Evolutionary conservation across 2,329 filamentous ascomycete genomes (phyloP), one percentile per base, ranked within the genome.

Genomic region (Periconia macrospinosa): DNA sequence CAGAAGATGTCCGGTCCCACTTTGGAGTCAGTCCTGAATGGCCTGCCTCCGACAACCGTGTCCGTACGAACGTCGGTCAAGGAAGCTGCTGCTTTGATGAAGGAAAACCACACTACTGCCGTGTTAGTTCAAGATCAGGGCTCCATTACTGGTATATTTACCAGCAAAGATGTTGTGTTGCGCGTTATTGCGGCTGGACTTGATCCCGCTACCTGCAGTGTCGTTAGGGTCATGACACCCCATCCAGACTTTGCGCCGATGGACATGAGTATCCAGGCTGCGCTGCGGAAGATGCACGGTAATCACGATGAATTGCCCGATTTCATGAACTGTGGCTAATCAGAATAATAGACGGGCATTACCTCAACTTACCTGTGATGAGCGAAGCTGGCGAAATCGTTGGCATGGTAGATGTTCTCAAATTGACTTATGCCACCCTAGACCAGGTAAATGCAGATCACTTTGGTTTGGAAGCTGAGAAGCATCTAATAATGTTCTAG

Each of bases 211-310:
- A 97, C 89, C 69, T 99, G 94, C 83, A 97, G 93, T 73, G 94
- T 99, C 57, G 93, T 99, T 61, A 88, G 94, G 66, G 94, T 99
- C 62, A 99, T 99, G 94, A 99, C 94, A 33, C 94, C 94, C 60
- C 94, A 99, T 73, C 94, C 94, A 7, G 94, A 99, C 75, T 99
- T 99, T 83, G 94, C 94, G 52, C 92, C 94, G 30, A 91, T 96
- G 79, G 93, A 97, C 75, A 97, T 99, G 94, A 97, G 88, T 75
- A 97, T 99, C 70, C 94, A 99, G 78, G 91, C 93, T 63, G 94
- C 94, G 68, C 85, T 99, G 50, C 88, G 94, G 67, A 99, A 99
- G 83, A 99, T 99, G 94, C 94, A 99, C 74, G 92, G 91, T 94
- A 78, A 77, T 89, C 14, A 40, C 20, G 14, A 9, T 41, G 60